Conservation (phyloP, 495 filamentous ascomycete species). For the Aspergillus nidulans region DNA sequence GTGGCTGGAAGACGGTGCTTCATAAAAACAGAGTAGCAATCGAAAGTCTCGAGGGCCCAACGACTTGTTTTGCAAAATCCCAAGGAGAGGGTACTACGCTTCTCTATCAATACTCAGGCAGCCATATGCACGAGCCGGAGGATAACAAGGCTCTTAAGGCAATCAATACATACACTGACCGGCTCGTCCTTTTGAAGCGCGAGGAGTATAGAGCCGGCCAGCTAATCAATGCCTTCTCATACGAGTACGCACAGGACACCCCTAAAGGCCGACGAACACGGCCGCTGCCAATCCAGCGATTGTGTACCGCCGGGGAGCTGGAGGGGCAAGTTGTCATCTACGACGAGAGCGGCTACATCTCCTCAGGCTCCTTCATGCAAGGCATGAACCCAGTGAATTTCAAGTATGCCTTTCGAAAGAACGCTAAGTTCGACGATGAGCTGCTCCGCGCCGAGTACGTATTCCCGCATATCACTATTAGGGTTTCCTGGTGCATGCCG, state of each 20-base stretch:
- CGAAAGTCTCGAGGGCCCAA: conserved; percentile 37
- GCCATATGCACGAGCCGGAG: conserved; percentile 37
- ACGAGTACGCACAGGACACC: conserved; percentile 35
- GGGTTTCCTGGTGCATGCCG: conserved; percentile 53
- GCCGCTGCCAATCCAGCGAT: conserved; percentile 39
- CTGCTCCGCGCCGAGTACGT: conserved; percentile 53
- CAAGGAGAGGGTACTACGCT: conserved; percentile 31
- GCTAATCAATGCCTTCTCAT: conserved; percentile 44
- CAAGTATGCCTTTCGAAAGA: conserved; percentile 53
- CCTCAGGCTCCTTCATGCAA: conserved; percentile 48
- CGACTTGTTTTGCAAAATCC: conserved; percentile 34
- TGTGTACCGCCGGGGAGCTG: conserved; percentile 42
- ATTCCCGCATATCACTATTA: conserved; percentile 48
- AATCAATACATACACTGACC: conserved; percentile 44
- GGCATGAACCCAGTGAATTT: conserved; percentile 50
- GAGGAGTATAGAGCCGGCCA: conserved; percentile 42
- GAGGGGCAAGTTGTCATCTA: conserved; percentile 46
- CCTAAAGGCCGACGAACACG: neutral
- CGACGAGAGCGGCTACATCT: conserved; percentile 48
- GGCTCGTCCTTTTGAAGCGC: conserved; percentile 38
- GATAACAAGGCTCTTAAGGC: conserved; percentile 32
- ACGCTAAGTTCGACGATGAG: conserved; percentile 50
- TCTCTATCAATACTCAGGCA: conserved; percentile 42
- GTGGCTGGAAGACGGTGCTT: conserved; percentile 39
- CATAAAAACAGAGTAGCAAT: conserved; percentile 41